Evolutionary conservation across 352 stramenopile genomes (phyloP).

Genomic region (Phytophthora macrochlamydospora): DNA sequence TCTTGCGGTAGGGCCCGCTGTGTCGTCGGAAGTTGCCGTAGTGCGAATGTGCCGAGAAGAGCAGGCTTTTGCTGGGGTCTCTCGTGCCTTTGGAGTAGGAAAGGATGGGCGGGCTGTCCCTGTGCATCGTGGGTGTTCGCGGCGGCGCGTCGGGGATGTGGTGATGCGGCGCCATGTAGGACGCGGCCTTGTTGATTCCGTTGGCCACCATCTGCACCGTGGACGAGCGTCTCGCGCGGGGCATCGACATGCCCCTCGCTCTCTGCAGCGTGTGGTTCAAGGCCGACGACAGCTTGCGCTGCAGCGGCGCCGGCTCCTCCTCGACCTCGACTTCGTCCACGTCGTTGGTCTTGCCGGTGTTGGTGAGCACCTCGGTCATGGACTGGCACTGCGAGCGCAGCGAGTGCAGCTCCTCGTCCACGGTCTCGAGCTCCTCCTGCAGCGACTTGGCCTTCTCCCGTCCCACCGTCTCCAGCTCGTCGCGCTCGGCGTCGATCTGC

Average conservation of each 20-base stretch:
- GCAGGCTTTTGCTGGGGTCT: slow-evolving; percentile 42
- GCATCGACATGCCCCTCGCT: slow-evolving; percentile 39
- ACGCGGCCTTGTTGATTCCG: slow-evolving; percentile 38
- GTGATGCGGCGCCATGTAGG: slow-evolving; percentile 32
- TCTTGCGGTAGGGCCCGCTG: slow-evolving; percentile 55
- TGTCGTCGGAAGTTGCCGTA: slow-evolving; percentile 59
- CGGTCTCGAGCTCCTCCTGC: slow-evolving; percentile 49
- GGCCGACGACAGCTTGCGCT: slow-evolving; percentile 30
- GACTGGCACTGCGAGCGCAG: slow-evolving; percentile 49
- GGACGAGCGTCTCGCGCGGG: slow-evolving; percentile 28
- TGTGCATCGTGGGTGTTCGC: slow-evolving; percentile 34
- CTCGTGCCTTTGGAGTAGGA: slow-evolving; percentile 42
- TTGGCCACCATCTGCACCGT: slow-evolving; percentile 36
- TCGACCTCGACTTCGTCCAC: slow-evolving; percentile 14
- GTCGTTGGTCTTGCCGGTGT: slow-evolving; percentile 29
- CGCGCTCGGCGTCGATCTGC: slow-evolving; percentile 50
- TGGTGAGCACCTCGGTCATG: slow-evolving; percentile 45
- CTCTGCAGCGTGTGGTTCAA: slow-evolving; percentile 39
- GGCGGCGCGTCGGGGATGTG: slow-evolving; percentile 11
- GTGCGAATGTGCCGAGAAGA: slow-evolving; percentile 47
- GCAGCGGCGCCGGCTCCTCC: slow-evolving; percentile 25
- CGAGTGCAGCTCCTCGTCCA: slow-evolving; percentile 41
- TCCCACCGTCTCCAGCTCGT: slow-evolving; percentile 44
- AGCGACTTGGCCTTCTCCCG: slow-evolving; percentile 51
- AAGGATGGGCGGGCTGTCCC: slow-evolving; percentile 40